Percentiles rank a stretch among this genome's conserved stretches.
Evolutionary conservation across 2,329 filamentous ascomycete genomes (phyloP).

Genomic region (Colletotrichum lini): DNA sequence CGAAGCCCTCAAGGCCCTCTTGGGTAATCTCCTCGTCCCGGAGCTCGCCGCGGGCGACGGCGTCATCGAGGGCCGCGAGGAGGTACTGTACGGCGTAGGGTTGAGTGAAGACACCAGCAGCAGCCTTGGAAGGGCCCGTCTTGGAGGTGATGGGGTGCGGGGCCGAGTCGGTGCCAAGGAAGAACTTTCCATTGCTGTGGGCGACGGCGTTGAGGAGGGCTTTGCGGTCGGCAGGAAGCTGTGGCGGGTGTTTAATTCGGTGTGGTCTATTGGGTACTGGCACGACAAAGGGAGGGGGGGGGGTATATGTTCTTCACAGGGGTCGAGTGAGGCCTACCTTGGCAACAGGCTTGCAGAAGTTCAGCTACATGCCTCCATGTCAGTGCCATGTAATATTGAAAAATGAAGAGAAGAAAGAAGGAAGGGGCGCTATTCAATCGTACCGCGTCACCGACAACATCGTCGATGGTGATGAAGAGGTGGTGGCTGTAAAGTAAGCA

Average conservation of each 20-base stretch:
- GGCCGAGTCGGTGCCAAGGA: constrained; percentile 81
- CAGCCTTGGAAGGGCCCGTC: constrained; percentile 63
- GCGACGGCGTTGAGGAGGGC: constrained; percentile 78
- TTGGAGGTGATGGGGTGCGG: constrained; percentile 74
- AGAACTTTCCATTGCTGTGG: constrained; percentile 76
- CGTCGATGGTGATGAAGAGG: constrained; percentile 83
- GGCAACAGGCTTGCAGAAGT: constrained; percentile 84
- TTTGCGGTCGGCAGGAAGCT: constrained; percentile 74
- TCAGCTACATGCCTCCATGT: constrained; percentile 46
- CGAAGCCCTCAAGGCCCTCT: constrained; percentile 68
- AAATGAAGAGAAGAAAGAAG: too few relatives aligned
- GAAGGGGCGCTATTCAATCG: constrained; percentile 24
- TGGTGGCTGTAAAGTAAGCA: constrained; percentile 75
- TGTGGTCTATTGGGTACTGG: not conserved
- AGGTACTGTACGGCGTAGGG: constrained; percentile 77
- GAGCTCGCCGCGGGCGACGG: constrained; percentile 65
- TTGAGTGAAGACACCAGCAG: constrained; percentile 86
- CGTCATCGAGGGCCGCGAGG: constrained; percentile 68
- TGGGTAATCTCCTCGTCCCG: constrained; percentile 66
- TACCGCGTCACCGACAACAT: constrained; percentile 70
- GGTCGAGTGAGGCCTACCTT: constrained; percentile 63
- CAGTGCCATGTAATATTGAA: not conserved
- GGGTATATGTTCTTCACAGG: not conserved
- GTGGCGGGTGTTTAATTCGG: not conserved
- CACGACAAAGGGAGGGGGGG: not conserved